These are phyloP conservation scores for Chrysosporium queenslandicum DNA, from an alignment of 2,329 filamentous ascomycete species.

Conservation along the genomic window DNA sequence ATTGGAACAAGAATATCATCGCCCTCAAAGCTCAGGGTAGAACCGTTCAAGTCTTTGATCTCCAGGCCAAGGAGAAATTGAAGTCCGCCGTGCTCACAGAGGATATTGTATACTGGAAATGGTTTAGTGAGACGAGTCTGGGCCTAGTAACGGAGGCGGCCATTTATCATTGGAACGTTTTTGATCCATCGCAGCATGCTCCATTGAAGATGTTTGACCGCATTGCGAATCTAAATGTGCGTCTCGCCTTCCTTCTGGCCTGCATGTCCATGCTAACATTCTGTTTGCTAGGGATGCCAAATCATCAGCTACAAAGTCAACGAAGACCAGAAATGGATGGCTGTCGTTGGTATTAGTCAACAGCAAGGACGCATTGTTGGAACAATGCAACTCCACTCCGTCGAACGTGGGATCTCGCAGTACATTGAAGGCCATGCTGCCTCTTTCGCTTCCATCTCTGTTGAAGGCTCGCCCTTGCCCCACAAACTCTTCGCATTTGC, in stretches of 20 bases:
- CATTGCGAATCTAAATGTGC: conserved; percentile 75
- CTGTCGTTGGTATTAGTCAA: conserved; percentile 89
- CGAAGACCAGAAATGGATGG: conserved; percentile 95
- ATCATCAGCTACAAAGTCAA: conserved; percentile 99
- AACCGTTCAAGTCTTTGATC: conserved; percentile 95
- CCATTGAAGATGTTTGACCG: conserved; percentile 91
- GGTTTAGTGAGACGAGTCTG: conserved; percentile 81
- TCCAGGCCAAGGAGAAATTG: conserved; percentile 84
- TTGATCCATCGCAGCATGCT: conserved; percentile 65
- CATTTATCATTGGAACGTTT: conserved; percentile 97
- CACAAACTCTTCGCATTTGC: conserved; percentile 97
- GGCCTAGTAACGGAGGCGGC: conserved; percentile 83
- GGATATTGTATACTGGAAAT: conserved; percentile 98
- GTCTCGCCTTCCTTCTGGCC: conserved; percentile 28
- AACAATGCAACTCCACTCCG: conserved; percentile 94
- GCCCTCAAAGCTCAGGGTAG: conserved; percentile 88
- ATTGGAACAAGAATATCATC: conserved; percentile 93
- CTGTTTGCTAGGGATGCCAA: conserved; percentile 63
- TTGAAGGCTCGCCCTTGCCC: conserved; percentile 80
- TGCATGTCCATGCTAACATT: conserved; percentile 4
- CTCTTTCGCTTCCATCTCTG: conserved; percentile 76
- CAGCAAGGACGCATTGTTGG: conserved; percentile 89
- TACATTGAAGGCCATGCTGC: conserved; percentile 96
- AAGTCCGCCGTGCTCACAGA: conserved; percentile 96
- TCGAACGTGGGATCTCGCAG: conserved; percentile 92